phyloP scores from a whole-genome alignment of 441 rosid genomes.

The Omphalea diandra region DNA sequence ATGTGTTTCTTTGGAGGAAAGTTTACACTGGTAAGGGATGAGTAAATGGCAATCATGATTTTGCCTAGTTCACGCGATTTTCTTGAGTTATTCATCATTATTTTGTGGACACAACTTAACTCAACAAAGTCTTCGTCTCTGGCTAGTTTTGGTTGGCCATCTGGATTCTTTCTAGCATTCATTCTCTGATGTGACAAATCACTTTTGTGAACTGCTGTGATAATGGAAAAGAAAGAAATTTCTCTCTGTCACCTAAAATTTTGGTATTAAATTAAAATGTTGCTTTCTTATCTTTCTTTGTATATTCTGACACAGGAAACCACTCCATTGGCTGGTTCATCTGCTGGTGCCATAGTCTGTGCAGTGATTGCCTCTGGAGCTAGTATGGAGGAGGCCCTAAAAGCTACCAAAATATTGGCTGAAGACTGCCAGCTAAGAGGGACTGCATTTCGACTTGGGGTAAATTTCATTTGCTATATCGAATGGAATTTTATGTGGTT shows the following conservation, averaged over 20 bases:
- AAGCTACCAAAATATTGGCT: constrained; percentile 70
- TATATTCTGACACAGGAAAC: constrained; percentile 54
- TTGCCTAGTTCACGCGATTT: not conserved
- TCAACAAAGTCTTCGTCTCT: not conserved
- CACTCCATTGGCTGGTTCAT: constrained; percentile 89
- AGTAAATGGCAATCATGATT: not conserved
- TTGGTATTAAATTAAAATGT: not conserved
- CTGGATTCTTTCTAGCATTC: not conserved
- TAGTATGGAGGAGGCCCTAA: constrained; percentile 72
- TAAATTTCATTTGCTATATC: constrained; percentile 30
- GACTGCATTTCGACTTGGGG: constrained; percentile 97
- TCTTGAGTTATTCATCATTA: not conserved
- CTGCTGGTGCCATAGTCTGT: constrained; percentile 93
- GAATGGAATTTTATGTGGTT: not conserved
- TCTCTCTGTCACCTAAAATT: not conserved
- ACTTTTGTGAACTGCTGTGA: not conserved
- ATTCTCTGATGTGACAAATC: not conserved
- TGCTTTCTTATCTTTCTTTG: not conserved
- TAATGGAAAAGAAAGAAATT: not conserved
- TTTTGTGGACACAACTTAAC: not conserved
- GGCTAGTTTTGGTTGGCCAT: not conserved
- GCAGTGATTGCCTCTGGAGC: constrained; percentile 86
- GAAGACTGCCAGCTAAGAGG: constrained; percentile 78
- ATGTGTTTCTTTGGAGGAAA: not conserved
- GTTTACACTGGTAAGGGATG: not conserved